These are phyloP conservation scores for Kluyveromyces dobzhanskii DNA, from an alignment of 805 yeast species.

Conservation along the genomic window DNA sequence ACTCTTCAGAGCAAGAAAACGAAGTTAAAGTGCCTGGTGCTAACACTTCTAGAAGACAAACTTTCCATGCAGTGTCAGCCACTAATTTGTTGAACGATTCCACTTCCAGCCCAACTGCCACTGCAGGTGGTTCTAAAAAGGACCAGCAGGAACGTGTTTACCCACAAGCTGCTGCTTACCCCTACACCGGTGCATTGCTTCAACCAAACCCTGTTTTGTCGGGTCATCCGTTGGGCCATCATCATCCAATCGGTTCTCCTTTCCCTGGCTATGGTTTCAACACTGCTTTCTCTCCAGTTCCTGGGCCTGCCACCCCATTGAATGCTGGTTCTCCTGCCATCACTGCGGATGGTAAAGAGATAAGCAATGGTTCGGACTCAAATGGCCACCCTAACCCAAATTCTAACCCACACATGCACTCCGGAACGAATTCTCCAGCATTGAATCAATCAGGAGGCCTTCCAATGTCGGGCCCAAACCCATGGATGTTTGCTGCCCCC, in stretches of 20 bases:
- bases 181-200: constrained; percentile 27
- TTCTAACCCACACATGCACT: background rate
- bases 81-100: constrained; percentile 10
- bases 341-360: background rate
- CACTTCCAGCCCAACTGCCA: background rate
- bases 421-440: background rate
- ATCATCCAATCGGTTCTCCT: constrained; percentile 23
- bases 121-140: constrained; percentile 5
- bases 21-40: background rate
- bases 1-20: background rate
- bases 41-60: constrained; percentile 26
- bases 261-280: constrained; percentile 28
- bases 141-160: background rate
- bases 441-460: background rate
- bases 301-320: constrained; percentile 20
- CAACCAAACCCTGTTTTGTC: constrained; percentile 24
- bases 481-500: constrained; percentile 25
- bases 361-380: constrained; percentile 1
- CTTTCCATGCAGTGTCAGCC: constrained; percentile 25
- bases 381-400: background rate
- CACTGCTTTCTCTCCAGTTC: constrained; percentile 27
- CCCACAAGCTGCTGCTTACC: constrained; percentile 22
- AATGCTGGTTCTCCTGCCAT: background rate
- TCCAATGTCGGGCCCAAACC: constrained; percentile 6
- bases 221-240: constrained; percentile 11